Base-by-base conservation (phyloP, 192 early-diverging fungal genomes). In the Nowakowskiella sp. region DNA sequence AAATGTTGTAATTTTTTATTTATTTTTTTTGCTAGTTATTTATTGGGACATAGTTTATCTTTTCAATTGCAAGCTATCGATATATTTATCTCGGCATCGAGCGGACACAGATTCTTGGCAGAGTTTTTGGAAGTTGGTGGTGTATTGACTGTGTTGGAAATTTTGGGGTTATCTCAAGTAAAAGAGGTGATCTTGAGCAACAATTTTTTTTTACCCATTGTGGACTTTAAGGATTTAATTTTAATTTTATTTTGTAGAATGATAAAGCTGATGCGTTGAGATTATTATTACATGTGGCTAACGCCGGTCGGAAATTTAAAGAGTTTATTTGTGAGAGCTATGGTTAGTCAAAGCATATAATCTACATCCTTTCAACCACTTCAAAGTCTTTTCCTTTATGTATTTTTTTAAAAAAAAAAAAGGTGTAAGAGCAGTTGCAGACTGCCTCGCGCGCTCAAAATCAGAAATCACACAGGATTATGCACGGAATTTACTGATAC, bases 51-150 rank as follows among this genome's bases (percentile, higher is more conserved):
- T 39, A 64, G 74, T 49, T 51, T 82, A 4, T 49, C 65, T 21
- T 47, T 78, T 7, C 74, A 77, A 44, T 47, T 82, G 16, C 62
- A 73, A 60, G 76, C 80, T 1, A 72, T 82, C 28, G 57, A 61
- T 22, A 75, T 82, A 7, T 82, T 82, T 59, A 51, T 82, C 13
- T 71, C 80, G 4, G 68, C 80, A 2, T 60, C 74, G 1, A 69
- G 72, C 31, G 80, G 80, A 13, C 60, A 65, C 46, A 57, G 80
- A n/a, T 82, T 81, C 55, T 43, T 82, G 23, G 68, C 72, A 6
- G 80, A 82, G 53, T 82, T 82, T 65, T 51, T 82, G 24, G 80
- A 82, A 57, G 76, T 82, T 27, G 80, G 80, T n/a, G 80, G 80
- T 0, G 73, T 81, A 16, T 44, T 82, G 45, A 82, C 80, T 1